phyloP scores from a whole-genome alignment of 2,329 filamentous ascomycete species.

The Lasiodiplodia theobromae region DNA sequence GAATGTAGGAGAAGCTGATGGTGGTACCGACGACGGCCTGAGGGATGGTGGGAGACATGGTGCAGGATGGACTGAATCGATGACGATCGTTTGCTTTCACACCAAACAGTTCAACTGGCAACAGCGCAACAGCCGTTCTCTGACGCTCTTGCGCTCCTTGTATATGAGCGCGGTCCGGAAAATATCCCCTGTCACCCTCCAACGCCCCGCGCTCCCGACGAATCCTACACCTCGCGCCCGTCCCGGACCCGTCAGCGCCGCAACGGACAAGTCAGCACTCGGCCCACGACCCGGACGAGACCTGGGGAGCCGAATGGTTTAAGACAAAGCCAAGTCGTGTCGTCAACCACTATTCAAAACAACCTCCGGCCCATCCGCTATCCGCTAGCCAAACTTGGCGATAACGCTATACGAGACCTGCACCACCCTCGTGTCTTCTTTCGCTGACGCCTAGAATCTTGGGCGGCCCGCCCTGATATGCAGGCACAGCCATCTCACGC shows the following conservation, averaged over 20 bases:
- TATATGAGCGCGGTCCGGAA: constrained; percentile 12
- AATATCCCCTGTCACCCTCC: neutral
- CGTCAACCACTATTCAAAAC: constrained; percentile 3
- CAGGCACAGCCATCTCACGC: neutral
- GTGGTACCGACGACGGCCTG: constrained; percentile 54
- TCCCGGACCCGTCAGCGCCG: neutral
- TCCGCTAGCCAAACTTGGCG: constrained; percentile 8
- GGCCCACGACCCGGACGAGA: neutral
- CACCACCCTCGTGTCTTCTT: neutral
- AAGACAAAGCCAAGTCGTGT: constrained; percentile 8
- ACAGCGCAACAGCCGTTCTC: neutral
- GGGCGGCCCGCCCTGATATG: neutral
- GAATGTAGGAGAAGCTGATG: constrained; percentile 58
- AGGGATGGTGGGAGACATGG: constrained; percentile 44
- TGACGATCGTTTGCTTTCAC: neutral
- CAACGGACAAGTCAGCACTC: neutral
- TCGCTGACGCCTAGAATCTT: neutral
- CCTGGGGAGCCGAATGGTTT: constrained; percentile 10
- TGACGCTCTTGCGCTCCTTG: neutral
- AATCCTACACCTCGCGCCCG: neutral
- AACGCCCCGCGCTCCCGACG: neutral
- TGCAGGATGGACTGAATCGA: neutral
- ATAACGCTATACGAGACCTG: constrained; percentile 6
- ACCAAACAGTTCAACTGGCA: neutral
- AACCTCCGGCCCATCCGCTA: neutral